Evolutionary conservation across 306 rosid species (phyloP).

Genomic region (Mucuna pruriens): DNA sequence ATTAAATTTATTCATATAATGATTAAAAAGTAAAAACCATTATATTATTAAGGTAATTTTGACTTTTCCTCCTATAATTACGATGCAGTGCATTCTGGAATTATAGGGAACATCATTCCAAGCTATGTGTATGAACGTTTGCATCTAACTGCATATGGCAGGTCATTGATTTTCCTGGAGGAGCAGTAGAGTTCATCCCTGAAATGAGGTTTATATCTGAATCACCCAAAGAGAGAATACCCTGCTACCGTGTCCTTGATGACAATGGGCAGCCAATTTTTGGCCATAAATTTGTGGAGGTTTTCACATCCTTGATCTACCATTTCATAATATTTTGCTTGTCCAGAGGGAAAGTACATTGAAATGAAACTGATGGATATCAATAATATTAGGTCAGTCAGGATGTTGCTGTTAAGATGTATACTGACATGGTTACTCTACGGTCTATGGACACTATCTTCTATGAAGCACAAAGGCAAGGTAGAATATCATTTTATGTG

Average conservation of each 20-base stretch:
- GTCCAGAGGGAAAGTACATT: neutral
- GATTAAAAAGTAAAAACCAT: neutral
- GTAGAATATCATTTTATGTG: constrained; percentile 85
- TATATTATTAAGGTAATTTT: neutral
- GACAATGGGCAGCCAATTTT: constrained; percentile 59
- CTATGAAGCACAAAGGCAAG: constrained; percentile 96
- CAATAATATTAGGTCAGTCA: constrained; percentile 55
- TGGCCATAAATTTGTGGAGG: constrained; percentile 56
- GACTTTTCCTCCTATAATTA: neutral
- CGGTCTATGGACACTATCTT: constrained; percentile 90
- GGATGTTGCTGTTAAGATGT: constrained; percentile 74
- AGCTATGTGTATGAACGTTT: neutral
- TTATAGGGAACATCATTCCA: neutral
- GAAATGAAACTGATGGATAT: constrained; percentile 8
- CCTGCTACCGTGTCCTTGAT: constrained; percentile 82
- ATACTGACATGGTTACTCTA: constrained; percentile 76
- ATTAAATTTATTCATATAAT: neutral
- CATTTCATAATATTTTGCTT: neutral
- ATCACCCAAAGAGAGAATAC: constrained; percentile 50
- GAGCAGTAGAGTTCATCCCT: constrained; percentile 64
- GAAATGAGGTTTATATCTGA: constrained; percentile 65
- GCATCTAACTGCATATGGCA: constrained; percentile 38
- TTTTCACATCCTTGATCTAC: constrained; percentile 32
- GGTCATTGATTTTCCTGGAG: constrained; percentile 81
- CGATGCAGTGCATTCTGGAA: neutral